Base-by-base conservation (phyloP, 495 filamentous ascomycete genomes). In the Podospora anserina region DNA sequence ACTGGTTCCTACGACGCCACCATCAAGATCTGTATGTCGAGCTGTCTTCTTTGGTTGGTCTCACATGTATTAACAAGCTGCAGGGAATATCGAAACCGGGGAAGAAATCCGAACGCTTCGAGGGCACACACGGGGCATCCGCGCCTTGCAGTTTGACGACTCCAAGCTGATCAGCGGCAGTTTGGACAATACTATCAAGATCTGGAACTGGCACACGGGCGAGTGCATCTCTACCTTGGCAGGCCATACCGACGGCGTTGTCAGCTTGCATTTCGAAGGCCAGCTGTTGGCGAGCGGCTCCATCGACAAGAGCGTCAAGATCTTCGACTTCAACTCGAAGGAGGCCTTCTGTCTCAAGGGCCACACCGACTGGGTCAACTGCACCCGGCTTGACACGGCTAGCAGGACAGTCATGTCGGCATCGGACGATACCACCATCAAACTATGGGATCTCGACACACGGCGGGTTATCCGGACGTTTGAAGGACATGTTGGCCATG, bases 201-300 rank as follows among this genome's bases (percentile, higher is more conserved):
- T 98, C 32, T 99, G 95, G 96, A 97, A 98, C 71, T 98, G 94
- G 93, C 86, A 90, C 55, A 97, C 93, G 0, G 95, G 95, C 57
- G 88, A 92, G 72, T 96, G 91, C 74, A 85, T 97, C 57, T 91
- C 90, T 16, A 96, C 89, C 1, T 88, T 93, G 49, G 85, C 84
- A 9, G 89, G 89, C 4, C 95, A 98, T 74, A 86, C 83, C 9
- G 89, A 85, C 55, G 94, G 93, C 15, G 88, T 99, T 20, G 90
- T 98, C 67, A 78, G 88, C 30, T 81, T 99, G 7, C 91, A 97
- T 77, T 97, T 96, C 75, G 90, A 93, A 62, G 87, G 84, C 3
- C 89, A 89, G 16, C 85, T 94, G 11, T 87, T 98, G 5, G 94
- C 92, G 0, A 93, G 93, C 1, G 95, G 91, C 9, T 97, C 93